Evolutionary conservation across 495 filamentous ascomycete genomes (phyloP).

Genomic region (Thozetella sp.): DNA sequence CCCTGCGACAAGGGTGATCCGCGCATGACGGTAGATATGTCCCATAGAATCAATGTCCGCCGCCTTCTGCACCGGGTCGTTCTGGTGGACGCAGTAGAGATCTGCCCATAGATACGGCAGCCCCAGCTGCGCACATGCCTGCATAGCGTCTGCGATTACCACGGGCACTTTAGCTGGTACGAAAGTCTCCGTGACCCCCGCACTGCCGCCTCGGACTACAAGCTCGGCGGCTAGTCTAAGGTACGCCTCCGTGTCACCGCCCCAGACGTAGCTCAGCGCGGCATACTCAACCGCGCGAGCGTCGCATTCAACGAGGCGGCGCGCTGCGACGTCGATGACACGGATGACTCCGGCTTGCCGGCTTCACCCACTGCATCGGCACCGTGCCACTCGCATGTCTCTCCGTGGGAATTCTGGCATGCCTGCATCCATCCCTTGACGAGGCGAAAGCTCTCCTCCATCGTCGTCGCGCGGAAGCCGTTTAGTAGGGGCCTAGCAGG

Average conservation of each 20-base stretch:
- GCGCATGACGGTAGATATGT: background rate
- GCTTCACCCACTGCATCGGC: too few species aligned
- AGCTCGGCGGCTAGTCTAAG: background rate
- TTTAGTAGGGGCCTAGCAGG: slow-evolving; percentile 1
- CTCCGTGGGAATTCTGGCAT: background rate
- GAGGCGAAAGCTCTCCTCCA: background rate
- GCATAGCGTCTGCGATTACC: background rate
- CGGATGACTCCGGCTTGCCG: background rate
- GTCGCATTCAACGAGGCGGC: background rate
- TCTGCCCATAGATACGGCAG: background rate
- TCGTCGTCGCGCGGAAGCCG: background rate
- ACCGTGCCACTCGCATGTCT: too few species aligned
- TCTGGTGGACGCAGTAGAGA: background rate
- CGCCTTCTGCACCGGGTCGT: background rate
- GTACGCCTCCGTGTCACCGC: background rate
- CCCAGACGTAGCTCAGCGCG: background rate
- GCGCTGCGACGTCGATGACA: background rate
- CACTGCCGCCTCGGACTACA: background rate
- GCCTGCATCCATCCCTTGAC: background rate
- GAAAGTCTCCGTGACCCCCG: background rate
- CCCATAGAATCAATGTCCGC: background rate
- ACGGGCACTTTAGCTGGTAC: background rate
- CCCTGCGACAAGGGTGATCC: background rate
- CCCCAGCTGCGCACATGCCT: background rate
- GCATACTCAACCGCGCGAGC: background rate